phyloP scores from a whole-genome alignment of 108 stramenopile genomes.

The Asterionellopsis glacialis region DNA sequence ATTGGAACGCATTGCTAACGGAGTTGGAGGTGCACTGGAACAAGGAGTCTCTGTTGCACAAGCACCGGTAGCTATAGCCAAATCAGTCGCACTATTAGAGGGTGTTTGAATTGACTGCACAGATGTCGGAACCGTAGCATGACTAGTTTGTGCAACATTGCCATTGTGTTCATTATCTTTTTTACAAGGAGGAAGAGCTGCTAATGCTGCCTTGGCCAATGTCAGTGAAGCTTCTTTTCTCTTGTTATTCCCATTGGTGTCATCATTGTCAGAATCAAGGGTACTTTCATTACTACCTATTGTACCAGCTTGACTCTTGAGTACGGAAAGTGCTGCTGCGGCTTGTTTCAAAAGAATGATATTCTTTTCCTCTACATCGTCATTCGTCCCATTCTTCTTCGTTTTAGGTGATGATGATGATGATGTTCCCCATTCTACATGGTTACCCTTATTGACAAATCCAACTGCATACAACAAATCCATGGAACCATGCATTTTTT shows the following conservation, averaged over 20 bases:
- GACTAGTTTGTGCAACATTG: too few species aligned
- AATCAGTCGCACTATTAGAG: too few species aligned
- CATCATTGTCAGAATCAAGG: neutral
- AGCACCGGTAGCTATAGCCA: too few species aligned
- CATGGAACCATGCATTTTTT: constrained; percentile 48
- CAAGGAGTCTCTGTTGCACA: too few species aligned
- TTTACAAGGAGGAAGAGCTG: neutral
- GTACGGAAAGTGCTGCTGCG: constrained; percentile 25
- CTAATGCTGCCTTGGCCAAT: neutral
- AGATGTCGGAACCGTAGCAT: too few species aligned
- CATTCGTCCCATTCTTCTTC: constrained; percentile 14
- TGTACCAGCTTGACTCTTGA: too few species aligned
- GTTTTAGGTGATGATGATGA: too few species aligned
- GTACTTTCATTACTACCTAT: neutral
- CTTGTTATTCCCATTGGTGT: neutral
- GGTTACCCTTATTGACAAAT: constrained; percentile 41
- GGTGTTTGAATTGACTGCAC: too few species aligned
- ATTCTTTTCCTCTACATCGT: constrained; percentile 13
- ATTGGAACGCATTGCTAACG: too few species aligned
- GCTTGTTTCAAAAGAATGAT: constrained; percentile 24
- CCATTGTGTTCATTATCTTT: neutral
- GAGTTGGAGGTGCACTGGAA: too few species aligned
- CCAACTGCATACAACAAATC: constrained; percentile 65
- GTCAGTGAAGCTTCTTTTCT: neutral
- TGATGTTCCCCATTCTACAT: constrained; percentile 80